phyloP scores from a whole-genome alignment of 345 rosid species.

The Salix udensis region DNA sequence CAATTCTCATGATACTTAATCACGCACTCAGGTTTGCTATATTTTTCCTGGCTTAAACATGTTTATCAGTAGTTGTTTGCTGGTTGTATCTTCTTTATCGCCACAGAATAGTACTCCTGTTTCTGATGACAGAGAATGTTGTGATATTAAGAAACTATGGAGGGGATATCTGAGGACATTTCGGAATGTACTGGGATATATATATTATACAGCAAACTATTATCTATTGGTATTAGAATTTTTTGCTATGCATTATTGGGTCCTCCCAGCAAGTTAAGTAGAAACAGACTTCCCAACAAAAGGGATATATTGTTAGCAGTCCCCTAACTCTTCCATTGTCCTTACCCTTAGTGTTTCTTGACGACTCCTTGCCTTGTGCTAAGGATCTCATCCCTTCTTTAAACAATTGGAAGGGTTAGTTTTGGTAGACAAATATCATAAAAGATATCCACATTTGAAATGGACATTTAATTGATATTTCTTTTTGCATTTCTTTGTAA shows the following conservation, averaged over 20 bases:
- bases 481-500: too few relatives aligned
- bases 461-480: not conserved
- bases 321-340: not conserved
- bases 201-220: not conserved
- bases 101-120: not conserved
- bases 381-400: not conserved
- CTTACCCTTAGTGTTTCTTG: not conserved
- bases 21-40: slow-evolving; percentile 85
- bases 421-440: not conserved
- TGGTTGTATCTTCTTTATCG: not conserved
- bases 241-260: not conserved
- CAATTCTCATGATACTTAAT: slow-evolving; percentile 86
- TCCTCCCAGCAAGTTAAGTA: not conserved
- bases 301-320: not conserved
- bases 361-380: not conserved
- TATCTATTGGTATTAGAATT: not conserved
- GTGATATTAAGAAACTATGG: too few relatives aligned
- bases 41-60: slow-evolving; percentile 15
- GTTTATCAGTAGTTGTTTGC: slow-evolving; percentile 14
- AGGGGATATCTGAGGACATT: not conserved
- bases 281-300: not conserved
- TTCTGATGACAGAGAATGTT: too few relatives aligned
- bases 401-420: not conserved
- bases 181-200: not conserved
- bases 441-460: not conserved